Conservation (phyloP, 139 green algal genomes). For the Coccomyxa sp. region DNA sequence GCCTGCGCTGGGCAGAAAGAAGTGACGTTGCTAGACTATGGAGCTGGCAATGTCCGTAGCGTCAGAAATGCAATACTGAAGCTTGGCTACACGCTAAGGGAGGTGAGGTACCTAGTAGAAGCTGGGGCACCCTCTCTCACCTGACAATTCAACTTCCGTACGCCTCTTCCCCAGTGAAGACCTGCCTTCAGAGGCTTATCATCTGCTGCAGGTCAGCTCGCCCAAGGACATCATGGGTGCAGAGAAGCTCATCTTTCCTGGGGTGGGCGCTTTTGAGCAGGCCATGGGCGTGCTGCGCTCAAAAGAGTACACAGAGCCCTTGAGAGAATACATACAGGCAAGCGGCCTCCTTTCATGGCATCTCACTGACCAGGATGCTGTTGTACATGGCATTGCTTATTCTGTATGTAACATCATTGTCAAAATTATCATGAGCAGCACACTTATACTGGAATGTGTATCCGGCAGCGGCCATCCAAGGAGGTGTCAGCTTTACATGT, state of each 20-base stretch:
- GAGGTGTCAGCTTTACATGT: too few species aligned
- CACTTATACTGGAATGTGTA: too few species aligned
- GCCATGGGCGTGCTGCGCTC: constrained; percentile 78
- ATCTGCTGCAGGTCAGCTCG: constrained; percentile 26
- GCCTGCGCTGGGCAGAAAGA: not conserved
- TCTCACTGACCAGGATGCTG: too few species aligned
- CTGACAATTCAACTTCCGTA: too few species aligned
- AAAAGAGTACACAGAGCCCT: constrained; percentile 60
- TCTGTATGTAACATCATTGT: too few species aligned
- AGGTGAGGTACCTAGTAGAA: constrained; percentile 65
- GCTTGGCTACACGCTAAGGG: constrained; percentile 86
- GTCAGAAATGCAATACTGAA: constrained; percentile 93
- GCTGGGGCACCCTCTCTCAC: too few species aligned
- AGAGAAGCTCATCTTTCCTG: constrained; percentile 89
- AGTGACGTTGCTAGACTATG: constrained; percentile 96
- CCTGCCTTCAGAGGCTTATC: too few species aligned
- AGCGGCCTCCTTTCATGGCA: too few species aligned
- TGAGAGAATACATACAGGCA: constrained; percentile 85
- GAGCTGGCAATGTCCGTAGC: constrained; percentile 95
- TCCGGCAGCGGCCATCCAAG: too few species aligned
- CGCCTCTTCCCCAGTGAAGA: too few species aligned
- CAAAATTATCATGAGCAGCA: too few species aligned
- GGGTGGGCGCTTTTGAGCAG: constrained; percentile 90
- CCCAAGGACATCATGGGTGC: constrained; percentile 69
- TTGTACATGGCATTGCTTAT: too few species aligned